Percentiles rank a stretch among this genome's conserved stretches.
phyloP scores from a whole-genome alignment of 331 rosid genomes.

The Acacia pycnantha region DNA sequence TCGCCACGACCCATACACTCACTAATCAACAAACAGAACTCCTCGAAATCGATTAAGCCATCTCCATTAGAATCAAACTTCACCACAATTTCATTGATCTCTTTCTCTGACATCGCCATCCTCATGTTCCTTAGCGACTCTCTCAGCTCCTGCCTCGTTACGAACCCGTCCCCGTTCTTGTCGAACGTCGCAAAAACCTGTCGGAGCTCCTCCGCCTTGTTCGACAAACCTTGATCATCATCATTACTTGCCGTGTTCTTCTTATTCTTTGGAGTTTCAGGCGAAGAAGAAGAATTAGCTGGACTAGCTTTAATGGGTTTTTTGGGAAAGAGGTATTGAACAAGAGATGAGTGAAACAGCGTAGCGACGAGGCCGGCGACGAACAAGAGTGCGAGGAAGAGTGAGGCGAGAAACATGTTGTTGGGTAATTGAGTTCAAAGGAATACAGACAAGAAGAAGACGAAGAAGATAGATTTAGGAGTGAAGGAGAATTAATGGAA shows the following conservation, averaged over 20 bases:
- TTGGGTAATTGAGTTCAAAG: neutral
- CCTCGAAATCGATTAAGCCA: constrained; percentile 77
- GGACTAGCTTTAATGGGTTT: neutral
- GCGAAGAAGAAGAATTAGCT: neutral
- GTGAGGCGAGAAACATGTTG: constrained; percentile 43
- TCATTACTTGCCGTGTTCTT: neutral
- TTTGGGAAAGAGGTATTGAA: constrained; percentile 26
- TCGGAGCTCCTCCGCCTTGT: constrained; percentile 49
- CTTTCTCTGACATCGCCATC: constrained; percentile 55
- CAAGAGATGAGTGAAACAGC: constrained; percentile 43
- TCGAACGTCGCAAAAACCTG: constrained; percentile 68
- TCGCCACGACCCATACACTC: constrained; percentile 31
- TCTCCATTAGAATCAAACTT: constrained; percentile 76
- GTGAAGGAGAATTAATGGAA: neutral
- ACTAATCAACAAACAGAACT: constrained; percentile 56
- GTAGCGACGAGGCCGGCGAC: constrained; percentile 57
- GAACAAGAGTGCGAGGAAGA: constrained; percentile 53
- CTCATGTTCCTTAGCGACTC: constrained; percentile 67
- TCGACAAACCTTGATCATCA: neutral
- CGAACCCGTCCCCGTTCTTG: constrained; percentile 75
- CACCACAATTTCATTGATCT: constrained; percentile 60
- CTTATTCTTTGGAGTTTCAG: constrained; percentile 5
- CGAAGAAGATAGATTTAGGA: constrained; percentile 18
- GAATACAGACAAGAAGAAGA: constrained; percentile 20
- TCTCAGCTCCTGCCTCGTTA: constrained; percentile 64